Base-by-base conservation (phyloP, 1,284 basidiomycete species). In the Cerioporus squamosus region DNA sequence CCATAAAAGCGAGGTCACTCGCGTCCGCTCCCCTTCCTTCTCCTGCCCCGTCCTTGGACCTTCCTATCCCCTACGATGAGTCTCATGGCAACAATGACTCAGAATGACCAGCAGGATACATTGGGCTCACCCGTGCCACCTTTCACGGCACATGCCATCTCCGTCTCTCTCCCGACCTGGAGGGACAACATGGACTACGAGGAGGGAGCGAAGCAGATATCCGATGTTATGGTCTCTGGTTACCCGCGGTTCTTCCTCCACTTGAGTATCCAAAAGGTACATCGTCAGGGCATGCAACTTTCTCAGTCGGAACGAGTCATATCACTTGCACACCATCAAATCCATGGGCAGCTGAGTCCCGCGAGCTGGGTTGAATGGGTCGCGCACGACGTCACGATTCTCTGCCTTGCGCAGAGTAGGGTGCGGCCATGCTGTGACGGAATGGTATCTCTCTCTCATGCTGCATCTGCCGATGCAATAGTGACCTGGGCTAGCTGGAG, bases 231-330 rank as follows among this genome's bases (percentile, higher is more conserved):
- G 95, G 84, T 92, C 55, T 88, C 89, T 5, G 97, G 97, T n/a
- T 99, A 99, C 71, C 97, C 97, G 0, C 81, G 97, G 47, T 99
- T 99, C 78, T 98, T 97, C 73, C 92, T 99, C 54, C 94, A 98
- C 73, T 79, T 87, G 23, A 90, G 83, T 63, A 95, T 98, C 38
- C 86, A 88, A 70, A 93, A 94, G 81, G 95, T 95, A 68, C 62
- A 83, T 72, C 33, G 33, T 36, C 33, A 36, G 5, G 9, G 6
- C 26, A 29, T 29, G 26, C 26, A 9, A 4, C 33, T 36, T 36
- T 10, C 14, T 10, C 3, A 36, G n/a, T n/a, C 12, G 33, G 12
- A 12, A 15, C 33, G 33, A 10, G 33, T 36, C 33, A 10, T 36
- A n/a, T n/a, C n/a, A n/a, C n/a, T n/a, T n/a, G n/a, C n/a, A n/a